Conservation (phyloP, 2,329 filamentous ascomycete species). For the Aspergillus sp. region DNA sequence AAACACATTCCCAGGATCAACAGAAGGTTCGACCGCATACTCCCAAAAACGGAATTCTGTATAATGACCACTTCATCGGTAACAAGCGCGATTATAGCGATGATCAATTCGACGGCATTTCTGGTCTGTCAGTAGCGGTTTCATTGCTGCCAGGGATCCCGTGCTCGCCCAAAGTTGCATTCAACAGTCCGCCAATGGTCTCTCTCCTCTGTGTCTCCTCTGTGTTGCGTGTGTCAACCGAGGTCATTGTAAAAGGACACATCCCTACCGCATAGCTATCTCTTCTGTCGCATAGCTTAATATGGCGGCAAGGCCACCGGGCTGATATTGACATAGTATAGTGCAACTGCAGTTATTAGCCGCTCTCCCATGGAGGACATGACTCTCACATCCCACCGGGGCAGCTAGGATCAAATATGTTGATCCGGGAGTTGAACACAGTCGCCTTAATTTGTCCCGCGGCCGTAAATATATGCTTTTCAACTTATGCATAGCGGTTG, state of each 20-base stretch:
- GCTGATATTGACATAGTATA: constrained; percentile 55
- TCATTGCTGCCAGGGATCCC: not conserved
- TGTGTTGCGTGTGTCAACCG: constrained; percentile 31
- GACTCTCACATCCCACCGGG: constrained; percentile 54
- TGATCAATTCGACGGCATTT: constrained; percentile 82
- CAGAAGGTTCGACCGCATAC: constrained; percentile 81
- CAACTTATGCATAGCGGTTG: too few species aligned
- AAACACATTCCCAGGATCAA: constrained; percentile 88
- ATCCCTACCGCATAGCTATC: constrained; percentile 50
- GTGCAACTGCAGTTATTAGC: constrained; percentile 41
- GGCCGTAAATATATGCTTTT: constrained; percentile 28
- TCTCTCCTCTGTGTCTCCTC: too few species aligned
- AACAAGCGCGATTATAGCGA: constrained; percentile 71
- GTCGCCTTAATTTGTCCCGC: constrained; percentile 50
- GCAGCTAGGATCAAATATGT: constrained; percentile 69
- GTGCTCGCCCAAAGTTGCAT: constrained; percentile 66
- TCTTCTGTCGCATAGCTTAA: constrained; percentile 85
- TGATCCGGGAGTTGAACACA: constrained; percentile 76
- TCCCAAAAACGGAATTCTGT: constrained; percentile 84
- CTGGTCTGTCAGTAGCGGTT: constrained; percentile 24
- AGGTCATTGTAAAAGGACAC: constrained; percentile 15
- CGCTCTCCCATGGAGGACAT: not conserved
- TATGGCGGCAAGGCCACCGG: constrained; percentile 66
- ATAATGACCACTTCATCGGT: constrained; percentile 73
- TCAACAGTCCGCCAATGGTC: constrained; percentile 77